phyloP scores from a whole-genome alignment of 495 filamentous ascomycete species.

The Aspergillus sparsus region DNA sequence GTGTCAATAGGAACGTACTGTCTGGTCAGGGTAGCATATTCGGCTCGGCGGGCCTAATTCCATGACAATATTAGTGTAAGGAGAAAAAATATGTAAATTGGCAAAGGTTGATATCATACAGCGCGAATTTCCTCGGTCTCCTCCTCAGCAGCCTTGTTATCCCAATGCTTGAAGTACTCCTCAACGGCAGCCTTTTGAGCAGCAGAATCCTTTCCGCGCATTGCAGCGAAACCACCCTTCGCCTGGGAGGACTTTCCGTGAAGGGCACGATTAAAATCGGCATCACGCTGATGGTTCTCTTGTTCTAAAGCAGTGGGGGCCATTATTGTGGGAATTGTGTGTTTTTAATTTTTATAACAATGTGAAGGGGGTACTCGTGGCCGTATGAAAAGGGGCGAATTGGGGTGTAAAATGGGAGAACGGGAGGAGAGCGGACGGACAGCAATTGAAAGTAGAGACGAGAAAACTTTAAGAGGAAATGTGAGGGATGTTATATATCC shows the following conservation, averaged over 20 bases:
- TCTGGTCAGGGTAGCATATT: conserved; percentile 94
- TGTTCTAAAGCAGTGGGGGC: conserved; percentile 72
- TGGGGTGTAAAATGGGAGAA: conserved; percentile 1
- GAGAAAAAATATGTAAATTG: not conserved
- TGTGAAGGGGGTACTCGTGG: conserved; percentile 12
- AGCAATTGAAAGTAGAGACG: not conserved
- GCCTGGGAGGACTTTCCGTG: conserved; percentile 81
- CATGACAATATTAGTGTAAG: not conserved
- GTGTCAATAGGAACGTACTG: conserved; percentile 62
- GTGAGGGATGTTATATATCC: not conserved
- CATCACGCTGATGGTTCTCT: conserved; percentile 88
- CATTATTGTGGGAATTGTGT: conserved; percentile 53
- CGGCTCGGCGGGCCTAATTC: conserved; percentile 70
- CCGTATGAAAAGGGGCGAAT: conserved; percentile 16
- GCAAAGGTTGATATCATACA: conserved; percentile 38
- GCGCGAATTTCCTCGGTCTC: conserved; percentile 84
- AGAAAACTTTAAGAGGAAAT: not conserved
- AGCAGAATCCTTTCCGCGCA: conserved; percentile 78
- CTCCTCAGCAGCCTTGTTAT: conserved; percentile 76
- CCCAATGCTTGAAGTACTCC: conserved; percentile 99
- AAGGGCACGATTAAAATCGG: conserved; percentile 86
- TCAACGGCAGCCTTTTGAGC: conserved; percentile 90
- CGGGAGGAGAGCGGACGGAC: not conserved
- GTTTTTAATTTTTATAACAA: conserved; percentile 16
- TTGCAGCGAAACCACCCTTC: conserved; percentile 73